A percentile compares a stretch with the other conserved stretches of the same genome.
phyloP scores from a whole-genome alignment of 2,329 filamentous ascomycete species.

The Drechmeria coniospora region DNA sequence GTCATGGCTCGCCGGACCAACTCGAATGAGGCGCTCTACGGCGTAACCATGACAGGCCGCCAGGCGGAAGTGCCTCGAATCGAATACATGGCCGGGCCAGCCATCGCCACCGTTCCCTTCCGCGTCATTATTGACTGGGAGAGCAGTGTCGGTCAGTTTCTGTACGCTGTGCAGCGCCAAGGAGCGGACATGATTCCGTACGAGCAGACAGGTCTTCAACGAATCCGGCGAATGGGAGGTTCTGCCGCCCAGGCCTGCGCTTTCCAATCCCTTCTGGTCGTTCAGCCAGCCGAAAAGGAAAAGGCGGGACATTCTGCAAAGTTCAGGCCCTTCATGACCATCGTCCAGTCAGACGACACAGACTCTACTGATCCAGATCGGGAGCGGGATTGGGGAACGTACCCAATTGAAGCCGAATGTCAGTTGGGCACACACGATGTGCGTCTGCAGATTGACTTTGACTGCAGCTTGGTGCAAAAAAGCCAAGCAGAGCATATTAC shows the following conservation, averaged over 20 bases:
- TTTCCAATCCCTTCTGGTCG: slow-evolving; percentile 8
- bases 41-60: slow-evolving; percentile 11
- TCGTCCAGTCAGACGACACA: slow-evolving; percentile 1
- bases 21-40: slow-evolving; percentile 16
- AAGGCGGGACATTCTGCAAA: too few species aligned
- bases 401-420: slow-evolving; percentile 5
- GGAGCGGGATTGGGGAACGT: slow-evolving; percentile 6
- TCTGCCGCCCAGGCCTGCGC: slow-evolving; percentile 2
- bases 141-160: not conserved
- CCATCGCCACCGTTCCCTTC: slow-evolving; percentile 13
- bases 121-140: slow-evolving; percentile 5
- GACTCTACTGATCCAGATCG: not conserved
- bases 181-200: slow-evolving; percentile 11
- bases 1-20: slow-evolving; percentile 20
- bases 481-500: slow-evolving; percentile 3
- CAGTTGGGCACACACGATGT: slow-evolving; percentile 5
- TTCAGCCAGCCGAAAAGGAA: slow-evolving; percentile 5
- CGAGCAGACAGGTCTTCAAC: slow-evolving; percentile 14
- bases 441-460: slow-evolving; percentile 4
- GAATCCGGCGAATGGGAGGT: slow-evolving; percentile 10
- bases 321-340: not conserved
- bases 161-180: slow-evolving; percentile 9
- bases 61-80: slow-evolving; percentile 11
- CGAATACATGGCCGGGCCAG: slow-evolving; percentile 12
- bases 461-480: slow-evolving; percentile 2